Conservation (phyloP, 768 basidiomycete genomes). For the Mycena amicta region DNA sequence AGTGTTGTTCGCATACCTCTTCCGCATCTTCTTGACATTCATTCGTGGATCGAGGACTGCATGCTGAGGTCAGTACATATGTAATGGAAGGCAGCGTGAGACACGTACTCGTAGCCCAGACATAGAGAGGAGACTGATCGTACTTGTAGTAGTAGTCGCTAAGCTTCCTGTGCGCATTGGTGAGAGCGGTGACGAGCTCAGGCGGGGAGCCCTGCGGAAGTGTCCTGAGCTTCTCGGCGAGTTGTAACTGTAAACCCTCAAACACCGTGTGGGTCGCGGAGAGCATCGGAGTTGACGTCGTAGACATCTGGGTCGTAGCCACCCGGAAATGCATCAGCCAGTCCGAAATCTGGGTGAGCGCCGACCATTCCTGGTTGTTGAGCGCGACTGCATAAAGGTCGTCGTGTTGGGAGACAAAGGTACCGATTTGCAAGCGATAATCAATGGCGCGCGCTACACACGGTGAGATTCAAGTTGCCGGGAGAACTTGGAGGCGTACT, state of each 20-base stretch:
- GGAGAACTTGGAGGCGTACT: not conserved
- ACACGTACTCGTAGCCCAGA: constrained; percentile 17
- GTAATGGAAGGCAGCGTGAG: not conserved
- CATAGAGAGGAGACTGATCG: constrained; percentile 4
- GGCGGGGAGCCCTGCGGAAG: not conserved
- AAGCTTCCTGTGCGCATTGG: constrained; percentile 1
- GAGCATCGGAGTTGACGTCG: constrained; percentile 20
- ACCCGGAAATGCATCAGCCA: constrained; percentile 15
- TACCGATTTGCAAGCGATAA: constrained; percentile 7
- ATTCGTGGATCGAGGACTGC: constrained; percentile 11
- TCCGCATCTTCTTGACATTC: constrained; percentile 1
- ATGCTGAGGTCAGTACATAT: not conserved
- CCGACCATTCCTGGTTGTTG: constrained; percentile 14
- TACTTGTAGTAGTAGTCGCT: constrained; percentile 7
- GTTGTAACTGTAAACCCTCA: not conserved
- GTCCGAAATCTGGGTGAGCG: constrained; percentile 7
- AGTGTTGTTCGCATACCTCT: not conserved
- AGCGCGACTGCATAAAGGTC: constrained; percentile 9
- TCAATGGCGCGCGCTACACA: constrained; percentile 18
- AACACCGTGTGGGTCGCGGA: constrained; percentile 13
- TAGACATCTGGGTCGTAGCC: constrained; percentile 26
- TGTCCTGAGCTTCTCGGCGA: not conserved
- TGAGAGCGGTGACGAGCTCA: not conserved
- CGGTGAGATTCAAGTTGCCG: not conserved
- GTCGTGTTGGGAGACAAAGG: constrained; percentile 8